A percentile compares a stretch with the other conserved stretches of the same genome.
Conservation (phyloP, 768 basidiomycete genomes). For the Podaxis mareebaensis region DNA sequence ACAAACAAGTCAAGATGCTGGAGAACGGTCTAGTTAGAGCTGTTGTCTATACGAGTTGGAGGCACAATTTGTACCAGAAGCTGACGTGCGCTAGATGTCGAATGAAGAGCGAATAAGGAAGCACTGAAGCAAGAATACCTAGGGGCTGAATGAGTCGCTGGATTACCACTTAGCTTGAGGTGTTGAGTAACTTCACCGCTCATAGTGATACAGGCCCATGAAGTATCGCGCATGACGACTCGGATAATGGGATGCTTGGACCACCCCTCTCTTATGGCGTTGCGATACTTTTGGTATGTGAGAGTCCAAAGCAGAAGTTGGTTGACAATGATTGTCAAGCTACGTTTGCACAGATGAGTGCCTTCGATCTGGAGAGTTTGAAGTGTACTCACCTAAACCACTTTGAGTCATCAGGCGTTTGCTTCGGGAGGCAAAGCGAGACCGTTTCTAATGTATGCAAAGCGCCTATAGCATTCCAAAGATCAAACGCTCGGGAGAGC, state of each 20-base stretch:
- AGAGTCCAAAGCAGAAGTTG: neutral
- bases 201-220: neutral
- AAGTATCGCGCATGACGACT: neutral
- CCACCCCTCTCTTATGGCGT: neutral
- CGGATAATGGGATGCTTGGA: neutral
- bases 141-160: neutral
- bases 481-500: neutral
- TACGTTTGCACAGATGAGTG: neutral
- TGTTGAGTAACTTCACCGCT: neutral
- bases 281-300: conserved; percentile 2
- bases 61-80: neutral
- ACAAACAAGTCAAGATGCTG: neutral
- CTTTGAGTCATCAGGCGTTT: neutral
- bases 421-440: neutral
- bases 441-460: neutral
- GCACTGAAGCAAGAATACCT: neutral
- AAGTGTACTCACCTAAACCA: neutral
- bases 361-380: neutral
- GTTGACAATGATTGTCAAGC: neutral
- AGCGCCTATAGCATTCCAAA: neutral
- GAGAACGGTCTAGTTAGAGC: neutral
- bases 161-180: neutral
- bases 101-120: conserved; percentile 2
- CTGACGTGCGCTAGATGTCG: neutral
- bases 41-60: neutral